Base-by-base conservation (phyloP, 2,329 filamentous ascomycete species). In the Neofusicoccum sp. region DNA sequence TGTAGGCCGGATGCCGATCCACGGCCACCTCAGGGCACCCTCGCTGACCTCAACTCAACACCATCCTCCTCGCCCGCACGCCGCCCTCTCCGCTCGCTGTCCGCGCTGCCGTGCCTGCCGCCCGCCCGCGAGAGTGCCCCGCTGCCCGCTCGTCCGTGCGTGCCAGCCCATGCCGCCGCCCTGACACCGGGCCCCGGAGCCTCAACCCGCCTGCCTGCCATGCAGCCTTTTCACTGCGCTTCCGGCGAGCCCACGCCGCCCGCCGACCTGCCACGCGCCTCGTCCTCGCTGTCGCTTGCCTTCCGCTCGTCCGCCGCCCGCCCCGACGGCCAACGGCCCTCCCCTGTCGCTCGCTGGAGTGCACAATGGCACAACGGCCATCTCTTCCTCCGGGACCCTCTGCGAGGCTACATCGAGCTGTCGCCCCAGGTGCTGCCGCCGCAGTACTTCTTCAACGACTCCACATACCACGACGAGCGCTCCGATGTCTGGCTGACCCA, bases 341-440 rank as follows among this genome's bases (percentile, higher is more conserved):
- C 59, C 16, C 47, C 41, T 47, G 31, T 61, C 48, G 59, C 59
- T 54, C 49, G 36, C 36, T 63, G 50, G 61, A 47, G 52, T 37
- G 34, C 52, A 28, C 52, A 58, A 43, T 63, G 61, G 61, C 50
- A 56, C 36, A 63, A 58, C 52, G 61, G 61, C 14, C 61, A 49
- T 11, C 52, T 63, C 43, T 63, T 63, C 39, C 43, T 63, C 16
- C 37, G 34, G 41, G 45, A 63, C 44, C 43, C 49, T 44, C 33
- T 52, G 14, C 33, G 36, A 28, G 50, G 50, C 50, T 63, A 45
- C 28, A 47, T 58, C 41, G 47, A 58, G 43, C 48, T 49, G 14
- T 47, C 52, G 7, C 54, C 61, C 12, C 41, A 63, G 34, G 37
- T 37, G 22, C 45, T 63, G 29, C 50, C 50, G 9, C 61, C 61